Evolutionary conservation across 2,329 filamentous ascomycete species (phyloP).

Genomic region (Calonectria montana): DNA sequence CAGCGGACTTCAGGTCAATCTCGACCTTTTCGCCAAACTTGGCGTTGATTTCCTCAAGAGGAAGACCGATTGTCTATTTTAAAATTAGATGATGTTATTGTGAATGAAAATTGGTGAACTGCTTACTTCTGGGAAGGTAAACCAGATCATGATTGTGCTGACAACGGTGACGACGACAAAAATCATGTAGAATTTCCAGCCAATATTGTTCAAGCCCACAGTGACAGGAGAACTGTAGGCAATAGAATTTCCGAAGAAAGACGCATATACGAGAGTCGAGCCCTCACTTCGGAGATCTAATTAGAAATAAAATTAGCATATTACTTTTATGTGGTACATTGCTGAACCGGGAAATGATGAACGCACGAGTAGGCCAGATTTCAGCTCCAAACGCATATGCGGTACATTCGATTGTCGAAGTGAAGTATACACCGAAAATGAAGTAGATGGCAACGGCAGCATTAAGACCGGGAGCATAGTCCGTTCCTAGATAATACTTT

Average conservation of each 20-base stretch:
- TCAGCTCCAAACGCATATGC: conserved; percentile 33
- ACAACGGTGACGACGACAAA: conserved; percentile 35
- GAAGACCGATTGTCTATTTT: conserved; percentile 21
- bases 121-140: conserved; percentile 36
- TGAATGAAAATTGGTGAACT: not conserved
- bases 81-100: not conserved
- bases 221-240: conserved; percentile 29
- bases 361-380: conserved; percentile 32
- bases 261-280: conserved; percentile 20
- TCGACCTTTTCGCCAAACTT: conserved; percentile 30
- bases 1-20: conserved; percentile 29
- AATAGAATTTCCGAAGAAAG: conserved; percentile 29
- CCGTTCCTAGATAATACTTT: conserved; percentile 25
- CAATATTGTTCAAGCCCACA: conserved; percentile 32
- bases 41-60: conserved; percentile 32
- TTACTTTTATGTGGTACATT: not conserved
- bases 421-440: conserved; percentile 24
- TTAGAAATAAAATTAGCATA: not conserved
- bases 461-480: conserved; percentile 19
- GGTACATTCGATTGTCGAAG: conserved; percentile 22
- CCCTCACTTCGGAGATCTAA: conserved; percentile 29
- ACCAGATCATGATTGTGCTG: conserved; percentile 39
- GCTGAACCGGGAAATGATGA: no score
- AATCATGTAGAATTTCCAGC: conserved; percentile 39
- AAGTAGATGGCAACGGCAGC: conserved; percentile 32